Evolutionary conservation across 805 yeast genomes (phyloP), one percentile per base, ranked within the genome.

Genomic region (Grigorovia yakushimaensis): DNA sequence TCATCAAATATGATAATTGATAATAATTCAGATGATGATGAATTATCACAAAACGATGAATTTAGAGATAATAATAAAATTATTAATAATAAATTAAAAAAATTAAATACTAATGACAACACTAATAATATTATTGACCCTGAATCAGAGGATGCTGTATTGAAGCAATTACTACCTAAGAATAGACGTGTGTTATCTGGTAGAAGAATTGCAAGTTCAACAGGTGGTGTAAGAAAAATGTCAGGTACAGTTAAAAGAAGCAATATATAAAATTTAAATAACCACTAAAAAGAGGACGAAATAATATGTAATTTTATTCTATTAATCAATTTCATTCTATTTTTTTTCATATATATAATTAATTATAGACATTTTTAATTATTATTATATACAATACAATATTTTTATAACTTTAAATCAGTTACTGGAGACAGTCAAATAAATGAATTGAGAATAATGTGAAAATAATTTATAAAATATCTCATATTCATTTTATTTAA

Each of bases 201-300:
- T 4, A 63, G 60, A 46, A 58, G 68, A 50, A 55, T 61, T 20
- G 51, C 65, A 4, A 64, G 69, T 49, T 49, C 60, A 5, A 50
- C 59, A 17, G 63, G 61, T 36, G 65, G 66, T 50, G 59, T 65
- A 13, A 57, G 69, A 45, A 65, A 65, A 46, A 54, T 58, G 37
- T 62, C 67, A 45, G 68, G 67, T 5, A 61, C 66, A 23, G 41
- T 43, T 24, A 62, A 59, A 43, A 60, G 58, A 48, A 37, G 17
- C 20, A 43, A 27, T 43, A 30, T 21, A 11, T 43, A 22, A 20
- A 19, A 41, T 13, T 9, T 13, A 41, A 17, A 20, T 3, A 30
- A 17, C 21, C 19, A 36, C 9, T 15, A 19, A 37, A 43, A 7
- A 38, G 21, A 23, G 15, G 39, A 38, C 19, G n/a, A 33, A 33